Evolutionary conservation across 176 grass and related monocot genomes (phyloP).

Genomic region (Saccharum officinarum): DNA sequence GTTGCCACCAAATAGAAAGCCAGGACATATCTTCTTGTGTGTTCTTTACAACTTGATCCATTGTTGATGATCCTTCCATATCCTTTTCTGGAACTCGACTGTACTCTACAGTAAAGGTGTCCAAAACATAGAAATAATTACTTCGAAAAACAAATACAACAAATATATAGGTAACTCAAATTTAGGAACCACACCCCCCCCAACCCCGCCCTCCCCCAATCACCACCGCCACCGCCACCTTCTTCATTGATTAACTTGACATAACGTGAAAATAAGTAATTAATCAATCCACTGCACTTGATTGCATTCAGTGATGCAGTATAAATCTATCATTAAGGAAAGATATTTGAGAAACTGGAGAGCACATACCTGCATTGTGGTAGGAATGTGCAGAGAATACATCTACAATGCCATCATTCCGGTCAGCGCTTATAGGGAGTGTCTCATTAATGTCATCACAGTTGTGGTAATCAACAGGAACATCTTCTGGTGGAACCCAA

Average conservation of each 20-base stretch:
- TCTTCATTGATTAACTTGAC: background rate
- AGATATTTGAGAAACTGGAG: background rate
- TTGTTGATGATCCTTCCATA: conserved; percentile 44
- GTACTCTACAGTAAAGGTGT: conserved; percentile 35
- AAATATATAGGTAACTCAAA: background rate
- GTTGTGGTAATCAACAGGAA: conserved; percentile 11
- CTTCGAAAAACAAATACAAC: background rate
- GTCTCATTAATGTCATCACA: conserved; percentile 36
- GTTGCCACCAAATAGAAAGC: conserved; percentile 63
- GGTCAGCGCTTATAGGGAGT: conserved; percentile 16
- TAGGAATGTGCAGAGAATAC: conserved; percentile 56
- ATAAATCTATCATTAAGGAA: background rate
- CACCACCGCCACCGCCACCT: too few species aligned
- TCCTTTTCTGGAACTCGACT: conserved; percentile 60
- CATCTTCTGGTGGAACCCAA: conserved; percentile 67
- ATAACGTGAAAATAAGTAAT: background rate
- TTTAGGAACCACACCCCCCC: background rate
- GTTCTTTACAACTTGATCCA: conserved; percentile 15
- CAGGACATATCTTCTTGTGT: conserved; percentile 28
- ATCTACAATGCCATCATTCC: conserved; percentile 46
- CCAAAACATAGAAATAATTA: conserved; percentile 3
- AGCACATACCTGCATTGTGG: conserved; percentile 29
- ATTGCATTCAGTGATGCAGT: background rate
- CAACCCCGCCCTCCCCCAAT: rapidly evolving
- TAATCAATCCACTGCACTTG: background rate